These are phyloP conservation scores for Apophysomyces ossiformis DNA, from an alignment of 371 early-diverging fungal genomes.

Conservation along the genomic window DNA sequence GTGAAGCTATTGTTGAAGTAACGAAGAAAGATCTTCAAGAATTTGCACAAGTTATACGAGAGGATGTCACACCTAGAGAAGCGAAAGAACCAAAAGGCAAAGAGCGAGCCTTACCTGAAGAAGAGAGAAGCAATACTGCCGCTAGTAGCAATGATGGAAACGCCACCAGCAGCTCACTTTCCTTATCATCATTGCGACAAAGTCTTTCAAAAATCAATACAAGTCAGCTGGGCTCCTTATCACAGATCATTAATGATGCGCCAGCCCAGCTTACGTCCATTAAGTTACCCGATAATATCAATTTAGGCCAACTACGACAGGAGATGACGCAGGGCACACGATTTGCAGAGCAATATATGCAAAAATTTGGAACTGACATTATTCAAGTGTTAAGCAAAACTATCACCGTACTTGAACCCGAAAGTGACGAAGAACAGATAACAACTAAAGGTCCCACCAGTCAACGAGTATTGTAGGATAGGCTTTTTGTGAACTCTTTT, in stretches of 20 bases:
- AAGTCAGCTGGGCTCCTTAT: conserved; percentile 24
- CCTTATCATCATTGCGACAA: conserved; percentile 25
- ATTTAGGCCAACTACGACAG: conserved; percentile 41
- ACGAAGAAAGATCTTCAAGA: conserved; percentile 53
- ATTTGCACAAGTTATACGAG: conserved; percentile 46
- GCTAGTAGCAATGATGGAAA: conserved; percentile 1
- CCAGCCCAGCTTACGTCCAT: conserved; percentile 34
- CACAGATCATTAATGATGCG: conserved; percentile 32
- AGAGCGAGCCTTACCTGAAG: conserved; percentile 1
- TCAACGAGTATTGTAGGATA: conserved; percentile 38
- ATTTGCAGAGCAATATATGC: conserved; percentile 56
- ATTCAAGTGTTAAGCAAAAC: conserved; percentile 38
- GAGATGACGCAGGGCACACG: conserved; percentile 48
- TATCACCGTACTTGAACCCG: conserved; percentile 44
- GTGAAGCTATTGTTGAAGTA: conserved; percentile 53
- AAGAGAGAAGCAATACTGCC: background rate
- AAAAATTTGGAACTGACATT: conserved; percentile 51
- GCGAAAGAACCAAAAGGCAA: conserved; percentile 16
- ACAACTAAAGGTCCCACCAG: conserved; percentile 8
- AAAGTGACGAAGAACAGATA: conserved; percentile 26
- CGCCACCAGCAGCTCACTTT: conserved; percentile 10
- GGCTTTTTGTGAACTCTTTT: background rate
- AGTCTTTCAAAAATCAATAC: conserved; percentile 38
- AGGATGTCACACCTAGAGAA: conserved; percentile 33
- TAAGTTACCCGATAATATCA: conserved; percentile 48